Evolutionary conservation across 352 stramenopile species (phyloP), one percentile per base, ranked within the genome.

Genomic region (Thalassiosira livingstoniorum): DNA sequence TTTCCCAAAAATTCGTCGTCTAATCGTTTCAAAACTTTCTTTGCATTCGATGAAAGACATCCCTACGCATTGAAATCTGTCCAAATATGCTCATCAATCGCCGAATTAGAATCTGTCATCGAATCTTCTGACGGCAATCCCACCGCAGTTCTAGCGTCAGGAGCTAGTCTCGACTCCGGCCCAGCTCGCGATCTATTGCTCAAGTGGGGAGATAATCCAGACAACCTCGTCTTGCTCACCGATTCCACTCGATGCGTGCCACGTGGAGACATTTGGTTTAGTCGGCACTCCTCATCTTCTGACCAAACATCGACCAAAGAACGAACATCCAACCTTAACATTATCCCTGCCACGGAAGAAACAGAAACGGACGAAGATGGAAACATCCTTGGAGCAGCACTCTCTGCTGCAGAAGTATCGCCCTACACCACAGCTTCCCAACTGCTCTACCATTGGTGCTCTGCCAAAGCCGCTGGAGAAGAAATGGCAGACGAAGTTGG

Each of bases 401-500:
- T 83, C 29, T 51, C 53, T 27, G 10, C 39, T 11, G 62, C 60
- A 34, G 57, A 81, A 34, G 73, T 87, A 13, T 90, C 78, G 21
- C 29, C 67, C 21, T 90, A 86, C 53, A 88, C 85, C 1, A 89
- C 89, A 21, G 62, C 87, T 29, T 91, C 76, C 37, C 90, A 94
- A 78, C 54, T 94, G 23, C 72, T 94, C 0, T 81, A 83, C 32
- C 65, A 87, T 37, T 94, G 90, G 90, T 89, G 80, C 25, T 51
- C 82, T 32, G 88, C 90, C 21, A 93, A 94, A 53, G 64, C 80
- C 2, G 58, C 87, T 61, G 78, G 81, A 37, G 61, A 89, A 57
- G 90, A 94, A 85, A 92, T 94, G 87, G 85, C 91, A 25, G 90
- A 94, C 64, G 78, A 73, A 43, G 67, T 94, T n/a, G 34, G 82